Evolutionary conservation across 179 eudicot genomes (phyloP), one percentile per base, ranked within the genome.

Genomic region (Kewa caespitosa): DNA sequence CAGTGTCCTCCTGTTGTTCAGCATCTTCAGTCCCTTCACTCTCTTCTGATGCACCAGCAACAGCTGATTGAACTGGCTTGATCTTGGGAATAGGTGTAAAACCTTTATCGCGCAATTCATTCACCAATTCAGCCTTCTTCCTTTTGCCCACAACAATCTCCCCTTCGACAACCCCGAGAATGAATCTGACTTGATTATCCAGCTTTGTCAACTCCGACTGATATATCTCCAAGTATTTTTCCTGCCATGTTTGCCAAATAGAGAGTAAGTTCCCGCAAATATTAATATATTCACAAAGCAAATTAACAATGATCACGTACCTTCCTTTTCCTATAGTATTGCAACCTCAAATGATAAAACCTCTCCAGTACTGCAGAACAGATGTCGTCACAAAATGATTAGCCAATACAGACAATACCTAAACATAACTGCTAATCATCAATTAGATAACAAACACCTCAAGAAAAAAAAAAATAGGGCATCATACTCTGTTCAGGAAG

Each of bases 401-500:
- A 69, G 48, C 46, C 17, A 5, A 25, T 15, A 50, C 17, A 59
- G 13, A 57, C 32, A 48, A 38, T 15, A 33, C 13, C 13, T 41
- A 39, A 41, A 48, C 48, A 27, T 25, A 0, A 39, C 36, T 23
- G n/a, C 30, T 55, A 12, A 43, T 15, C 50, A 15, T 11, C 34
- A 59, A 11, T 36, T 8, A 59, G 18, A 59, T 25, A 59, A 15
- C 59, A 30, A 38, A 67, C 8, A 68, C 1, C 5, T 43, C 18
- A 57, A 4, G 6, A 38, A 22, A 13, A 25, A 23, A 27, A 50
- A 50, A 63, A 37, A 62, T 27, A 62, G 32, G 67, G 38, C 38
- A 38, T 31, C 92, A 28, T 91, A 95, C 99, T 91, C 72, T 93
- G 88, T 78, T 89, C 97, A 74, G 97, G 92, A n/a, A 54, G 82